Percentiles rank a stretch among this genome's conserved stretches.
Conservation (phyloP, 2,329 filamentous ascomycete genomes). For the Ophidiomyces ophidiicola region DNA sequence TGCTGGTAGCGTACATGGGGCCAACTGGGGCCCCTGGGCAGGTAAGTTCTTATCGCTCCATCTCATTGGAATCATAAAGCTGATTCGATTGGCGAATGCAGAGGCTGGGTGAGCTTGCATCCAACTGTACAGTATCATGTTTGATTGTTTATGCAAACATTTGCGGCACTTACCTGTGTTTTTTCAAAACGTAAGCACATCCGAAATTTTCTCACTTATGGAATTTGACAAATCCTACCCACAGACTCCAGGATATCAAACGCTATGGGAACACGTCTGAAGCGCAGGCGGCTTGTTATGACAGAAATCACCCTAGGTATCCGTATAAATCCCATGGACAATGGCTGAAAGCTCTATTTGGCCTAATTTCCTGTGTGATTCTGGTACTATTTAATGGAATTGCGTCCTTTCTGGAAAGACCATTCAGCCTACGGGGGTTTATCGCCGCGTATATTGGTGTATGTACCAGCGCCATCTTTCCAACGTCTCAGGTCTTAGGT, state of each 20-base stretch:
- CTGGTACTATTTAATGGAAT: slow-evolving; percentile 19
- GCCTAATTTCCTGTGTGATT: slow-evolving; percentile 17
- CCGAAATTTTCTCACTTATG: background rate
- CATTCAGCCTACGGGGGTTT: slow-evolving; percentile 29
- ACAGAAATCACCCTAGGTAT: slow-evolving; percentile 19
- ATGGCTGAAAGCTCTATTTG: slow-evolving; percentile 20
- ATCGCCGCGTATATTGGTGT: slow-evolving; percentile 33
- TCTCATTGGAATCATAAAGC: background rate
- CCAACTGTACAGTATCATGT: slow-evolving; percentile 29
- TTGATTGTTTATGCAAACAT: slow-evolving; percentile 33
- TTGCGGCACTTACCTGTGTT: slow-evolving; percentile 30
- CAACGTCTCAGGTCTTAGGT: background rate
- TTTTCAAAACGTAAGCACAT: slow-evolving; percentile 23
- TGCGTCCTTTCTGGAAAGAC: slow-evolving; percentile 16
- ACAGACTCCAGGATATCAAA: slow-evolving; percentile 30
- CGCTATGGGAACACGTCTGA: slow-evolving; percentile 30
- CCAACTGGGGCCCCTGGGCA: slow-evolving; percentile 27
- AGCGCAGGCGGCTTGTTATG: slow-evolving; percentile 17
- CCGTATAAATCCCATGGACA: slow-evolving; percentile 23
- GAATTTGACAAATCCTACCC: slow-evolving; percentile 1
- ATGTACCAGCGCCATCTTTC: slow-evolving; percentile 18
- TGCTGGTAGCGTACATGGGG: slow-evolving; percentile 32
- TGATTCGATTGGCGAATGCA: slow-evolving; percentile 13
- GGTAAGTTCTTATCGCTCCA: slow-evolving; percentile 19
- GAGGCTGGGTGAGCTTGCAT: slow-evolving; percentile 31